phyloP scores from a whole-genome alignment of 1,139 yeast genomes.

The Komagataea norvegica region DNA sequence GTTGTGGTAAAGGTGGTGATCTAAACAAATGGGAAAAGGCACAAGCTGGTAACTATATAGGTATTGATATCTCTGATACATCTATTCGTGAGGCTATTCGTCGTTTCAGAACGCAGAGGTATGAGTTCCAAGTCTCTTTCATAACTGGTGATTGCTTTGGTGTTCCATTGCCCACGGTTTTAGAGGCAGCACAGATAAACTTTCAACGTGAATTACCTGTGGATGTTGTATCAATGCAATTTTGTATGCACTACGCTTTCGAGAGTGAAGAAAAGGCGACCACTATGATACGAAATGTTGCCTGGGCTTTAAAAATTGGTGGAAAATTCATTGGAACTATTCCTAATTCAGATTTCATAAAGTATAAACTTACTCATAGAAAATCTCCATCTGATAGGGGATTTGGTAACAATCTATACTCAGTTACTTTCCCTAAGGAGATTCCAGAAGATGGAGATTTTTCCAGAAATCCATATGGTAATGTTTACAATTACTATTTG shows the following conservation, averaged over 20 bases:
- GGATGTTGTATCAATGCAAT: conserved; percentile 84
- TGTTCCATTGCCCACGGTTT: conserved; percentile 50
- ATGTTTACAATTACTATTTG: conserved; percentile 72
- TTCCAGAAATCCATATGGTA: conserved; percentile 68
- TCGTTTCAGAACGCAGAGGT: conserved; percentile 50
- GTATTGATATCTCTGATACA: conserved; percentile 87
- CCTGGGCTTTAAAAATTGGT: conserved; percentile 70
- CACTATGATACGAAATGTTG: conserved; percentile 65
- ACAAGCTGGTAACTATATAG: conserved; percentile 70
- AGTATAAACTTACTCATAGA: conserved; percentile 52
- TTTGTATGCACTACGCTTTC: conserved; percentile 92
- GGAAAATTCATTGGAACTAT: conserved; percentile 91
- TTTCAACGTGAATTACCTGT: conserved; percentile 51
- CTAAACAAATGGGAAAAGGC: conserved; percentile 82
- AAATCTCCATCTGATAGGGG: conserved; percentile 41
- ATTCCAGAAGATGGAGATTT: conserved; percentile 74
- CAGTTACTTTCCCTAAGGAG: conserved; percentile 69
- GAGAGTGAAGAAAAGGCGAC: conserved; percentile 79
- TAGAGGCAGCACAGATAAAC: conserved; percentile 49
- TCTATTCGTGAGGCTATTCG: conserved; percentile 81
- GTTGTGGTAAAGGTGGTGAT: conserved; percentile 99
- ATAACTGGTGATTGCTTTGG: conserved; percentile 93
- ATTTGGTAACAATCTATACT: conserved; percentile 84
- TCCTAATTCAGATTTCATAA: conserved; percentile 84
- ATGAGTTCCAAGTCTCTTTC: conserved; percentile 65